These are phyloP conservation scores for Russula sp. DNA, from an alignment of 768 basidiomycete genomes.

Conservation along the genomic window DNA sequence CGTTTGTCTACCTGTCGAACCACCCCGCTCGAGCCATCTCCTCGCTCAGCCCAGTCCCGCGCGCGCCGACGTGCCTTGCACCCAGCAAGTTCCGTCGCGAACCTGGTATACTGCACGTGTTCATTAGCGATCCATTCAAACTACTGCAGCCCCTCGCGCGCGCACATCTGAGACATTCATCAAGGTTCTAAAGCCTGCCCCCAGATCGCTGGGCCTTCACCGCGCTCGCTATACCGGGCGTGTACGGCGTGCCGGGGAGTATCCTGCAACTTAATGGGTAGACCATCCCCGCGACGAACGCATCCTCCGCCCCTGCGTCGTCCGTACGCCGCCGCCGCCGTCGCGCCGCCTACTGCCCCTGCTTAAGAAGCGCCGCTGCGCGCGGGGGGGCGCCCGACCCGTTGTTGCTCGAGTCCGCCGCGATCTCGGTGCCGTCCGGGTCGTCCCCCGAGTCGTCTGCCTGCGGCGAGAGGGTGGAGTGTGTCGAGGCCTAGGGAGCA, in stretches of 20 bases:
- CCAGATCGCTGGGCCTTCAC: conserved; percentile 24
- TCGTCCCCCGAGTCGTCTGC: conserved; percentile 55
- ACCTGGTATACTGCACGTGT: conserved; percentile 37
- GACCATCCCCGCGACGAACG: conserved; percentile 85
- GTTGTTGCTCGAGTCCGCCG: conserved; percentile 27
- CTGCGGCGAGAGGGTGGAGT: conserved; percentile 36
- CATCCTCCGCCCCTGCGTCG: conserved; percentile 78
- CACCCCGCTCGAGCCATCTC: conserved; percentile 56
- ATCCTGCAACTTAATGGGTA: conserved; percentile 67
- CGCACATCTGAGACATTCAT: conserved; percentile 70
- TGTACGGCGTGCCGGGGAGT: conserved; percentile 70
- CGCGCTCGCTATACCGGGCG: conserved; percentile 39
- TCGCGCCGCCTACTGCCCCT: no score
- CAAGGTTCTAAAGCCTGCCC: conserved; percentile 63
- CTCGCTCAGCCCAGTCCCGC: conserved; percentile 43
- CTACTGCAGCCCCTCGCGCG: no score
- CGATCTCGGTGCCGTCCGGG: conserved; percentile 30
- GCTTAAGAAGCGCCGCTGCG: no score
- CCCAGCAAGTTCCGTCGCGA: conserved; percentile 38
- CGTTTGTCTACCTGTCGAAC: no score
- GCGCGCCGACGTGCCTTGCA: conserved; percentile 57
- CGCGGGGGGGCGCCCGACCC: conserved; percentile 24
- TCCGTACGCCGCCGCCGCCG: conserved; percentile 42
- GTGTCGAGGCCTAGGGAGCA: no score
- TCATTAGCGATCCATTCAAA: no score